Evolutionary conservation across 345 rosid species (phyloP).

Genomic region (Melaleuca alternifolia): DNA sequence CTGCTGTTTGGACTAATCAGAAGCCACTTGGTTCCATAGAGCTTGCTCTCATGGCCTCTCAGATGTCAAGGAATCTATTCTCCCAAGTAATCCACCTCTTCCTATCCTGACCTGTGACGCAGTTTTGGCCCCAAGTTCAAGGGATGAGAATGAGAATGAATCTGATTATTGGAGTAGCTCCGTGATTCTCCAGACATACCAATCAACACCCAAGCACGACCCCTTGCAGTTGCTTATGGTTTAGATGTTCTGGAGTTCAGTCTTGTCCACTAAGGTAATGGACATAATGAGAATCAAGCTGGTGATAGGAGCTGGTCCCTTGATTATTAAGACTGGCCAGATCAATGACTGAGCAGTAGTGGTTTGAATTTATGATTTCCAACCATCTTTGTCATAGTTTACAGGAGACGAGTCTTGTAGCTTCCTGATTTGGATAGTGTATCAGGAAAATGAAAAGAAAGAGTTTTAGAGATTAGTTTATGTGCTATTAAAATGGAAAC

Average conservation of each 20-base stretch:
- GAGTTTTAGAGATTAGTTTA: neutral
- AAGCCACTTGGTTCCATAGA: neutral
- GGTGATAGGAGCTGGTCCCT: neutral
- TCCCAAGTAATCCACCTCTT: neutral
- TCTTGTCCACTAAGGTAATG: neutral
- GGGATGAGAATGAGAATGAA: neutral
- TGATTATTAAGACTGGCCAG: neutral
- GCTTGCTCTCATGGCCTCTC: neutral
- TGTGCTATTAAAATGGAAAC: neutral
- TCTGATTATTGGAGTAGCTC: neutral
- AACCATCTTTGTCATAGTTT: neutral
- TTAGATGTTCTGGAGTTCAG: neutral
- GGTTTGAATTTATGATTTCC: neutral
- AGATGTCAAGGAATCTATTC: neutral
- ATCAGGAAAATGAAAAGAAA: neutral
- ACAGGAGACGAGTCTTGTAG: neutral
- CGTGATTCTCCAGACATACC: neutral
- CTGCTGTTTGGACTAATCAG: neutral
- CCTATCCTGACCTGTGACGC: neutral
- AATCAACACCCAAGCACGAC: neutral
- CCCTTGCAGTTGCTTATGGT: neutral
- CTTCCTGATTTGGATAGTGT: neutral
- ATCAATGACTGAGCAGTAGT: neutral
- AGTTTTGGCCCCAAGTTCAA: neutral
- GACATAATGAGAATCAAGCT: neutral